Percentiles rank a stretch among this genome's conserved stretches.
Evolutionary conservation across 2,329 filamentous ascomycete genomes (phyloP).

Genomic region (Cytospora leucostoma): DNA sequence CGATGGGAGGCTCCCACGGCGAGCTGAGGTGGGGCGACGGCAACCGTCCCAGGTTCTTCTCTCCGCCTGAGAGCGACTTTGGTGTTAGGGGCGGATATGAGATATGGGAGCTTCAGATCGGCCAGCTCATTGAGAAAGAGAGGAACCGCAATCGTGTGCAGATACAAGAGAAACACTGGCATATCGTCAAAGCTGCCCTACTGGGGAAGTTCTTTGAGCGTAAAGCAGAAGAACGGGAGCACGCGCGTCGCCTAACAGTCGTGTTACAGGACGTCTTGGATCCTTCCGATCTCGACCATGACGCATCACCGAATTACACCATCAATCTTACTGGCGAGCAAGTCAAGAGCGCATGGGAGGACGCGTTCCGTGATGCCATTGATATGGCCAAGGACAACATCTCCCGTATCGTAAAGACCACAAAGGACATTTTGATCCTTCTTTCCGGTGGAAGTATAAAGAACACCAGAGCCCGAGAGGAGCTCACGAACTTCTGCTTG

Average conservation of each 20-base stretch:
- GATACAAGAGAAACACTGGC: too few species aligned
- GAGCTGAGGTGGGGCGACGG: neutral
- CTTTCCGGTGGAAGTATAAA: conserved; percentile 7
- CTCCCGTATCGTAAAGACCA: neutral
- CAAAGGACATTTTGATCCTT: neutral
- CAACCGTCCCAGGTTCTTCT: neutral
- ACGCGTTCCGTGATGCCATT: conserved; percentile 7
- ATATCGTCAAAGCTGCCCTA: neutral
- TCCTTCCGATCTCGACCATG: neutral
- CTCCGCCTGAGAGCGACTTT: conserved; percentile 7
- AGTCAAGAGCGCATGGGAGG: neutral
- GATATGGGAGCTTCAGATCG: conserved; percentile 9
- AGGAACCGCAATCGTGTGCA: neutral
- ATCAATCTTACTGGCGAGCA: neutral
- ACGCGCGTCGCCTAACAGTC: neutral
- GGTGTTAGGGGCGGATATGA: conserved; percentile 6
- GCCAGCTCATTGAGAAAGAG: neutral
- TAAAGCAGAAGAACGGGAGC: neutral
- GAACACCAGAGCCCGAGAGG: neutral
- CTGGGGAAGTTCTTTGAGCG: neutral
- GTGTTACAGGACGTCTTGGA: neutral
- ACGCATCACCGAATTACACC: neutral
- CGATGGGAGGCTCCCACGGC: neutral
- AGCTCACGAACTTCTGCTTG: neutral
- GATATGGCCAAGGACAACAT: neutral